phyloP scores from a whole-genome alignment of 805 yeast genomes.

The Nakazawaea ishiwadae region DNA sequence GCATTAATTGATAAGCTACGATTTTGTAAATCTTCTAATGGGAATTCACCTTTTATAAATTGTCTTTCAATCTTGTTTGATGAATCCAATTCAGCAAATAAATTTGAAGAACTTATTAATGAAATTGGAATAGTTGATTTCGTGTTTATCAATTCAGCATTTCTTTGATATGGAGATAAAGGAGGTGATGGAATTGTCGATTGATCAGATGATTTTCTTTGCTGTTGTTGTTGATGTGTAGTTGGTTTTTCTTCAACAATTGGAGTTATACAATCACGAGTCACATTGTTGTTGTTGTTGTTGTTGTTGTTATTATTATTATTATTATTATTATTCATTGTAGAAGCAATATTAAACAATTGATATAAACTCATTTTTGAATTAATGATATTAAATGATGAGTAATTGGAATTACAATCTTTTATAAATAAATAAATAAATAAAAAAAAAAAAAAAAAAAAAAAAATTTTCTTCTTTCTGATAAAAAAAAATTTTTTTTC shows the following conservation, averaged over 20 bases:
- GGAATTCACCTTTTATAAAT: constrained; percentile 30
- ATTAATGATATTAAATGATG: too few relatives aligned
- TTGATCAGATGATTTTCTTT: constrained; percentile 12
- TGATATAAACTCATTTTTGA: too few relatives aligned
- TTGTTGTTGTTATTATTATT: too few relatives aligned
- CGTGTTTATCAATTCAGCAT: constrained; percentile 21
- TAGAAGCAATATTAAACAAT: too few relatives aligned
- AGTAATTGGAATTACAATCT: too few relatives aligned
- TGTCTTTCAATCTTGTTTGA: neutral
- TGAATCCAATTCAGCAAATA: constrained; percentile 8
- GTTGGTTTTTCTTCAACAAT: constrained; percentile 6
- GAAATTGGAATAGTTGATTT: constrained; percentile 22
- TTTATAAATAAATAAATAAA: too few relatives aligned
- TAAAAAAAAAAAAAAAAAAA: too few relatives aligned
- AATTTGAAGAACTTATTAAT: constrained; percentile 5
- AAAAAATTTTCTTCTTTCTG: too few relatives aligned
- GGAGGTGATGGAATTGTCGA: constrained; percentile 34
- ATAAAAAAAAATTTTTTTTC: too few relatives aligned
- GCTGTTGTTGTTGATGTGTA: neutral
- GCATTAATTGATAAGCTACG: constrained; percentile 47
- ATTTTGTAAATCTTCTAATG: constrained; percentile 41
- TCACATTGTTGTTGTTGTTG: too few relatives aligned
- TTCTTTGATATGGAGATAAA: constrained; percentile 30
- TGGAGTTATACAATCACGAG: constrained; percentile 9
- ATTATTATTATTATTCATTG: too few relatives aligned